These are phyloP conservation scores for Lentinula raphanica DNA, from an alignment of 768 basidiomycete genomes.

Conservation along the genomic window DNA sequence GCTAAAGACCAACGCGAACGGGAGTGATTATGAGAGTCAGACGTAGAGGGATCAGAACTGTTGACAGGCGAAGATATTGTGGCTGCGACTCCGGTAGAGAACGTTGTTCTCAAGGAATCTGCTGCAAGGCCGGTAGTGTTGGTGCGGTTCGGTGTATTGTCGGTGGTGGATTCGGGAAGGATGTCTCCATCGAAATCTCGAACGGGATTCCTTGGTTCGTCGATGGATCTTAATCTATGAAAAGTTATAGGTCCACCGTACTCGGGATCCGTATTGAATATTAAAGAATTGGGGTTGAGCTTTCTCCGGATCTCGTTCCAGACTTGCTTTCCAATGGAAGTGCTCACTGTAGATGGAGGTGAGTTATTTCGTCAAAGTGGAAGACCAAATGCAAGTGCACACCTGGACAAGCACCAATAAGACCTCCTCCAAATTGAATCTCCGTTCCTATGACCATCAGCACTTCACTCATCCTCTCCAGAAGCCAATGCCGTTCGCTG, in stretches of 20 bases:
- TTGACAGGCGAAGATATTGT: not conserved
- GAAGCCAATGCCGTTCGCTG: not conserved
- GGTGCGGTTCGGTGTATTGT: not conserved
- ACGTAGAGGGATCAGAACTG: not conserved
- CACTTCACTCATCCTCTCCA: not conserved
- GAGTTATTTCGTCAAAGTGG: not conserved
- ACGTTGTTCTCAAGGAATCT: not conserved
- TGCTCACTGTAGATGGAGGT: not conserved
- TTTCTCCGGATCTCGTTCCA: not conserved
- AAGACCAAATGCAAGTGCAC: not conserved
- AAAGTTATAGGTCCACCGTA: slow-evolving; percentile 3
- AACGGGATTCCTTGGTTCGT: not conserved
- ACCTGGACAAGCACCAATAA: slow-evolving; percentile 3
- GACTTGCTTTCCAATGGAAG: not conserved
- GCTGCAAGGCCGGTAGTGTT: not conserved
- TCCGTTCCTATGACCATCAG: not conserved
- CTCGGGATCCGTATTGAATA: not conserved
- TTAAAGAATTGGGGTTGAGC: not conserved
- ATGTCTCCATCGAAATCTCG: not conserved
- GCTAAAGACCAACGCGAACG: not conserved
- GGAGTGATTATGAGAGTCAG: not conserved
- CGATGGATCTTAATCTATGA: not conserved
- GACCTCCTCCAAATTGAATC: not conserved
- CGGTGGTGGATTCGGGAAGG: not conserved
- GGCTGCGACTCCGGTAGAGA: too few species aligned